phyloP scores from a whole-genome alignment of 75 land plant species.

The Gnetum montanum region DNA sequence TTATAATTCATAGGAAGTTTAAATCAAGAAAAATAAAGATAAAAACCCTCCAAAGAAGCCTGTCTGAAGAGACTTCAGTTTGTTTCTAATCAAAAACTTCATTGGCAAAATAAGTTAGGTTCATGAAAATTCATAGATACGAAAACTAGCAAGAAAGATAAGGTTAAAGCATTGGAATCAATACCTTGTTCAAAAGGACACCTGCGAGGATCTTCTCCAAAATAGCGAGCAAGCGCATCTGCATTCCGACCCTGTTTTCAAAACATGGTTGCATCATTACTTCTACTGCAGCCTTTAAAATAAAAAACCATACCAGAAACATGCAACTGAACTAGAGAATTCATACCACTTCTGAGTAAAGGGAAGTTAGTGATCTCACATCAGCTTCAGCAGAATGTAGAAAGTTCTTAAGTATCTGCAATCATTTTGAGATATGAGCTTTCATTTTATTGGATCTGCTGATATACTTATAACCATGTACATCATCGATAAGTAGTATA shows the following conservation, averaged over 20 bases:
- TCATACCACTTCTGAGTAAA: slow-evolving; percentile 90
- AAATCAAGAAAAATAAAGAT: too few relatives aligned
- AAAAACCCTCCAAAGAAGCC: too few relatives aligned
- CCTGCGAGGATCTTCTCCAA: slow-evolving; percentile 94
- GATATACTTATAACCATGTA: too few relatives aligned
- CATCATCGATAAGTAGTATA: too few relatives aligned
- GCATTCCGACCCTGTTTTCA: slow-evolving; percentile 84
- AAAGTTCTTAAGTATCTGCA: slow-evolving; percentile 33
- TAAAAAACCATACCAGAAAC: background rate
- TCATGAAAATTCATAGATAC: too few relatives aligned
- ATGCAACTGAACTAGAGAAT: background rate
- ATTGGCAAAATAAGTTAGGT: too few relatives aligned
- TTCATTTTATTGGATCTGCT: too few relatives aligned
- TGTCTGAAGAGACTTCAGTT: too few relatives aligned
- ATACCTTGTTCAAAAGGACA: slow-evolving; percentile 98
- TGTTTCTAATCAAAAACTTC: too few relatives aligned
- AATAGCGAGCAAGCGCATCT: slow-evolving; percentile 86
- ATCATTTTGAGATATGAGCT: background rate
- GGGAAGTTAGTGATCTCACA: slow-evolving; percentile 56
- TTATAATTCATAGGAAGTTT: too few relatives aligned
- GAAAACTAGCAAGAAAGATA: too few relatives aligned
- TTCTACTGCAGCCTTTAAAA: background rate
- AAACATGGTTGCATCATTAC: background rate
- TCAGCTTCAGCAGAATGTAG: slow-evolving; percentile 49
- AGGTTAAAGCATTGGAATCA: too few relatives aligned